Conservation (phyloP, 805 yeast species). For the Wickerhamiella galacta region DNA sequence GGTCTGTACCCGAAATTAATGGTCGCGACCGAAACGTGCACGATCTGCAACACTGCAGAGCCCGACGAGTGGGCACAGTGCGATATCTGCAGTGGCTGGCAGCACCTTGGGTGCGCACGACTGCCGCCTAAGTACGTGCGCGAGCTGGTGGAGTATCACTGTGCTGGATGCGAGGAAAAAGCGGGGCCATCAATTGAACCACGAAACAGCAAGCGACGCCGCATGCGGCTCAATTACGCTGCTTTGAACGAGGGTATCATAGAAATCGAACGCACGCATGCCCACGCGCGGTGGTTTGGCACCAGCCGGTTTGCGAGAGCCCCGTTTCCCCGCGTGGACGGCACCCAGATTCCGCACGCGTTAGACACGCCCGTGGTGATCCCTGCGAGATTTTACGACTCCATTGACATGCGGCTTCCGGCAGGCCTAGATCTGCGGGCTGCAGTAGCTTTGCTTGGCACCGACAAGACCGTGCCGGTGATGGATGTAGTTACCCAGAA, state of each 20-base stretch:
- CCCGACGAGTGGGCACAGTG: constrained; percentile 37
- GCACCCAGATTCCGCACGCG: constrained; percentile 25
- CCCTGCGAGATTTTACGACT: constrained; percentile 19
- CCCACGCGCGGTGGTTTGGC: constrained; percentile 9
- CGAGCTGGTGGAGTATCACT: constrained; percentile 35
- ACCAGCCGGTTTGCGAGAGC: constrained; percentile 17
- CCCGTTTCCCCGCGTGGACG: constrained; percentile 18
- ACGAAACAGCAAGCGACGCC: constrained; percentile 39
- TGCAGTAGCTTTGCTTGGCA: constrained; percentile 45
- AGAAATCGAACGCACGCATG: constrained; percentile 8
- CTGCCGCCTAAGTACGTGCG: constrained; percentile 25
- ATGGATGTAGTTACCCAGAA: constrained; percentile 83
- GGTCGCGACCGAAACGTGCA: not conserved
- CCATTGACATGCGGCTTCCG: constrained; percentile 41
- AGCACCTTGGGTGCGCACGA: constrained; percentile 33
- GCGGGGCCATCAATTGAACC: constrained; percentile 36
- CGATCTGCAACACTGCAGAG: not conserved
- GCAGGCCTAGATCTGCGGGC: constrained; percentile 34
- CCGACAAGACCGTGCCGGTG: constrained; percentile 49
- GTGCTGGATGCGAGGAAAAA: constrained; percentile 29
- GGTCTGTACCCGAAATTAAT: no score
- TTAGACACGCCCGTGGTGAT: constrained; percentile 31
- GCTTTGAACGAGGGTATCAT: constrained; percentile 53
- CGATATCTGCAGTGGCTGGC: constrained; percentile 38
- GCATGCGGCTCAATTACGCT: constrained; percentile 51